phyloP scores from a whole-genome alignment of 2,329 filamentous ascomycete genomes.

The Harringtonia lauricola region DNA sequence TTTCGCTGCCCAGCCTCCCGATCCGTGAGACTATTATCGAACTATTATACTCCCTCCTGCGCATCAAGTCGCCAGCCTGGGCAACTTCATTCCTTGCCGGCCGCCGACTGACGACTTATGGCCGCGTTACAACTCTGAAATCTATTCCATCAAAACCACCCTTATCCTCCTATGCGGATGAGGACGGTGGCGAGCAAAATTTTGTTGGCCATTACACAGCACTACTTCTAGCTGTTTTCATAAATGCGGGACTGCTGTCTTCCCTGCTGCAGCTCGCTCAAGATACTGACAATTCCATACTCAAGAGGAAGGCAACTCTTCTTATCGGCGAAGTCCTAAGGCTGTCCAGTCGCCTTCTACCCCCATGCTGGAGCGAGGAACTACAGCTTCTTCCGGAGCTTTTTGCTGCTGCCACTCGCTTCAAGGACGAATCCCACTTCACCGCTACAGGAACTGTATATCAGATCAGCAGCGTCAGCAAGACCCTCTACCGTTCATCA shows the following conservation, averaged over 20 bases:
- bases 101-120: slow-evolving; percentile 86
- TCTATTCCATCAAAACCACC: slow-evolving; percentile 37
- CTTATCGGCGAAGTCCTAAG: slow-evolving; percentile 87
- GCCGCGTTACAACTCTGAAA: slow-evolving; percentile 79
- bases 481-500: slow-evolving; percentile 75
- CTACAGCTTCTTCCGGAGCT: slow-evolving; percentile 83
- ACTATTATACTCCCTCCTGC: slow-evolving; percentile 65
- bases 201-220: slow-evolving; percentile 92
- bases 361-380: slow-evolving; percentile 68
- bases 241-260: slow-evolving; percentile 65
- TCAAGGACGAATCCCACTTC: slow-evolving; percentile 61
- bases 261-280: slow-evolving; percentile 54
- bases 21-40: slow-evolving; percentile 75
- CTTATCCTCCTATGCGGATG: slow-evolving; percentile 47
- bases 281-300: slow-evolving; percentile 52
- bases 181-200: slow-evolving; percentile 63
- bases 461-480: slow-evolving; percentile 94
- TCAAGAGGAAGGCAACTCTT: slow-evolving; percentile 83
- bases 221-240: slow-evolving; percentile 71
- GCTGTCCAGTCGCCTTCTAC: slow-evolving; percentile 75
- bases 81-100: slow-evolving; percentile 92
- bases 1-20: slow-evolving; percentile 43
- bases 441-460: slow-evolving; percentile 86
- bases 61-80: slow-evolving; percentile 91
- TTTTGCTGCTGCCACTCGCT: slow-evolving; percentile 64